These are phyloP conservation scores for Trichoderma orchidacearum DNA, from an alignment of 495 filamentous ascomycete genomes.

Conservation along the genomic window DNA sequence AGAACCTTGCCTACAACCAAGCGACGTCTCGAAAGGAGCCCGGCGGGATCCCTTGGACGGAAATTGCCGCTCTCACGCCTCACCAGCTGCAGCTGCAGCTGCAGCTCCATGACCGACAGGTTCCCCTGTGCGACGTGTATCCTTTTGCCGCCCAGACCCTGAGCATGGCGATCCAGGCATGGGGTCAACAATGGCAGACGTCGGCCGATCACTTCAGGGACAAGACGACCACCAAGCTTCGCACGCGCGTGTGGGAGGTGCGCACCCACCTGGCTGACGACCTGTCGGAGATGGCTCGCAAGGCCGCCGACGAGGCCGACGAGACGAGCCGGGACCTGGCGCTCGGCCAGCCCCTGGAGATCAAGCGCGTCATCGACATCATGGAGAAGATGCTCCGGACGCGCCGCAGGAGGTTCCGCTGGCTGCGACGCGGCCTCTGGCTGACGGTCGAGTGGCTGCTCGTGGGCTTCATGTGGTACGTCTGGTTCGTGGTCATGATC, in stretches of 20 bases:
- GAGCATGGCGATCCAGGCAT: conserved; percentile 37
- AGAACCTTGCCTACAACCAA: conserved; percentile 1
- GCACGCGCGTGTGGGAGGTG: conserved; percentile 19
- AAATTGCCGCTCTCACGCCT: conserved; percentile 18
- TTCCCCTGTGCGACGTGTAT: conserved; percentile 49
- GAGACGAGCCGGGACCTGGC: conserved; percentile 59
- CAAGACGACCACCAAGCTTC: conserved; percentile 18
- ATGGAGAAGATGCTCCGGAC: conserved; percentile 60
- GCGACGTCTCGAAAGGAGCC: background rate
- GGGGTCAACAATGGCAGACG: conserved; percentile 38
- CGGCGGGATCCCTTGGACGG: conserved; percentile 14
- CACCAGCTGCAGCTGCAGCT: conserved; percentile 7
- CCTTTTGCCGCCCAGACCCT: conserved; percentile 56
- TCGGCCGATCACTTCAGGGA: conserved; percentile 27
- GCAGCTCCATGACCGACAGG: conserved; percentile 24
- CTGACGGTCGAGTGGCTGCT: conserved; percentile 66
- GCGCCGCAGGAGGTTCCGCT: conserved; percentile 55
- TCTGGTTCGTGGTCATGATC: conserved; percentile 67
- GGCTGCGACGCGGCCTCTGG: conserved; percentile 56
- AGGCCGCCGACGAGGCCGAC: conserved; percentile 62
- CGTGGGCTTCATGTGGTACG: conserved; percentile 70
- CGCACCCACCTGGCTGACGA: conserved; percentile 21
- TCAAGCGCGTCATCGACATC: conserved; percentile 64
- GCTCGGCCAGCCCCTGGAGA: conserved; percentile 55
- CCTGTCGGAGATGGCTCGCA: conserved; percentile 42